These are phyloP conservation scores for Ulmus americana DNA, from an alignment of 331 rosid species.

Conservation along the genomic window DNA sequence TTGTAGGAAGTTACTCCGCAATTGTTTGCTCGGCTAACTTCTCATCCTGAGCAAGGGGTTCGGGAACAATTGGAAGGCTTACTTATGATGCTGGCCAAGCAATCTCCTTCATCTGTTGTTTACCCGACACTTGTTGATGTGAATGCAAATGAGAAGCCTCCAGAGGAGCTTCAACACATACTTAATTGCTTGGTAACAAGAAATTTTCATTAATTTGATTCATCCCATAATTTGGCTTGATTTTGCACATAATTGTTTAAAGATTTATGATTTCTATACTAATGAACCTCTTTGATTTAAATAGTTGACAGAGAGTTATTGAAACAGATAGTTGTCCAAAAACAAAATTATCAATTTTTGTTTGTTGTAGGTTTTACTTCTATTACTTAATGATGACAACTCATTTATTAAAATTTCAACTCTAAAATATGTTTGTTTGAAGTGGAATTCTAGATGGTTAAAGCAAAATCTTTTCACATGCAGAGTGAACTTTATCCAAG, in stretches of 20 bases:
- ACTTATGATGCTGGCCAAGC: conserved; percentile 82
- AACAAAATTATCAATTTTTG: neutral
- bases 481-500: conserved; percentile 82
- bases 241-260: conserved; percentile 7
- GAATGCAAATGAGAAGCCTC: conserved; percentile 79
- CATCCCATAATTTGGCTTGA: conserved; percentile 15
- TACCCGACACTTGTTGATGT: conserved; percentile 89
- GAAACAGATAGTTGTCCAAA: neutral
- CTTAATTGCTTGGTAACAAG: conserved; percentile 74
- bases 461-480: conserved; percentile 33
- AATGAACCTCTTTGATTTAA: conserved; percentile 1
- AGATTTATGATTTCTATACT: neutral
- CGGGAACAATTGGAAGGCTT: conserved; percentile 90
- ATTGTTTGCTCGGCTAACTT: conserved; percentile 80
- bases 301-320: neutral
- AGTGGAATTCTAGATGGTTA: conserved; percentile 23
- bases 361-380: neutral
- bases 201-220: conserved; percentile 16
- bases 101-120: conserved; percentile 84
- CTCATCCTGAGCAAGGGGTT: conserved; percentile 80
- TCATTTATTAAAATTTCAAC: neutral
- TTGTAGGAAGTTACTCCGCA: conserved; percentile 88
- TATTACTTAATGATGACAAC: neutral
- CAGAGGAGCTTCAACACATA: conserved; percentile 85
- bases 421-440: conserved; percentile 13